Conservation (phyloP, 768 basidiomycete genomes). For the Stropharia rugosoannulata region DNA sequence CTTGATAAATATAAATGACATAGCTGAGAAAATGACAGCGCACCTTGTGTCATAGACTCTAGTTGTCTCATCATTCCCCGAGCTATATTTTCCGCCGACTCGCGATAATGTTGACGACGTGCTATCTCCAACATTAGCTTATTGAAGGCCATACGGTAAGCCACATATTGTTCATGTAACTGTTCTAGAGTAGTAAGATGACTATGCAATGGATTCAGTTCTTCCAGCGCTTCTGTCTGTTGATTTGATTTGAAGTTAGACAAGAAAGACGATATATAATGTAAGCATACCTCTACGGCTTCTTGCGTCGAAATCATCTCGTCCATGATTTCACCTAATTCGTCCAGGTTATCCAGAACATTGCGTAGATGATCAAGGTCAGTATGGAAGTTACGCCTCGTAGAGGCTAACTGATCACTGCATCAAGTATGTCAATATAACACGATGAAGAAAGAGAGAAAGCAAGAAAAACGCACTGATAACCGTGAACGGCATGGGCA, state of each 20-base stretch:
- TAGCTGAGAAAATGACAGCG: neutral
- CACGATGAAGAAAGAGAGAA: neutral
- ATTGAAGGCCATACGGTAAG: conserved; percentile 72
- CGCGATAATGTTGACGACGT: conserved; percentile 64
- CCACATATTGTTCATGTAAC: conserved; percentile 63
- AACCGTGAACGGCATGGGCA: conserved; percentile 47
- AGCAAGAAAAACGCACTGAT: conserved; percentile 46
- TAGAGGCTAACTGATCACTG: conserved; percentile 51
- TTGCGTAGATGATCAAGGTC: conserved; percentile 48
- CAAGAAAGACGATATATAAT: neutral
- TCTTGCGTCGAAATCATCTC: conserved; percentile 75
- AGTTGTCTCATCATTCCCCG: conserved; percentile 65
- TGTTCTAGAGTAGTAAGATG: conserved; percentile 63
- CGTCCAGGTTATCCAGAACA: conserved; percentile 67
- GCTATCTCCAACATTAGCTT: conserved; percentile 74
- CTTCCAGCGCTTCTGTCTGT: conserved; percentile 52
- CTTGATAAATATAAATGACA: conserved; percentile 3
- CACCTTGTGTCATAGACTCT: conserved; percentile 66
- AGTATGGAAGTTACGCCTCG: conserved; percentile 41
- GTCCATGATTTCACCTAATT: conserved; percentile 76
- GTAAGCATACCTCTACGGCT: conserved; percentile 53
- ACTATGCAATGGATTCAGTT: conserved; percentile 54
- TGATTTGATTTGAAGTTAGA: neutral
- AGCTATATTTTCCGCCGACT: conserved; percentile 64
- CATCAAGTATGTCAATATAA: neutral